Base-by-base conservation (phyloP, 2,329 filamentous ascomycete genomes). In the Fusarium continuum region DNA sequence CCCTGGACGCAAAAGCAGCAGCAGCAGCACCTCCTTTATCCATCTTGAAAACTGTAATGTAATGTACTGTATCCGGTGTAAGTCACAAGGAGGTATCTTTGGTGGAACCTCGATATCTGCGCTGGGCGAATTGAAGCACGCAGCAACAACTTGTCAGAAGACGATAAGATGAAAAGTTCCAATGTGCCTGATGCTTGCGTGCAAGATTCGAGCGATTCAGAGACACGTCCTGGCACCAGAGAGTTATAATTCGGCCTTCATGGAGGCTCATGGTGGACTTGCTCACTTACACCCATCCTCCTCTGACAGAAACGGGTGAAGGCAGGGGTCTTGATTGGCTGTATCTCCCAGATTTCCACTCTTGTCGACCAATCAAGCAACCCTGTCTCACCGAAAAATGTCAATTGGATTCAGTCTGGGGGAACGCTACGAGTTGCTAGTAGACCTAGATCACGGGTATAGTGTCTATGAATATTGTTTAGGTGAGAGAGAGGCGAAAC, bases 61-160 rank as follows among this genome's bases (percentile, higher is more conserved):
- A 57, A 69, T 74, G 54, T 64, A 45, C 61, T 64, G 60, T 63
- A 38, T 61, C 55, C 70, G 71, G 74, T 77, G 71, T 77, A 77
- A 76, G 76, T 77, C 76, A 77, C 74, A 73, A 64, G 63, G 48
- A 51, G 52, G 71, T 71, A 65, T 74, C 72, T 72, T n/a, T 76
- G 75, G 76, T 78, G 76, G 76, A 77, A 78, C 76, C 76, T 76
- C 75, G 72, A 47, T 68, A 71, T 74, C 67, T 65, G 65, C 72
- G 65, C 63, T 67, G 70, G 74, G 70, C 74, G 73, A 75, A 76
- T 72, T 73, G 74, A 73, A 73, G 67, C 73, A 68, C 70, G 72
- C 70, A 73, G 72, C 67, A 69, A 67, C 69, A 72, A 67, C 70
- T 72, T 72, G 72, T 75, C 73, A 73, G 71, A 73, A 70, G 70